phyloP scores from a whole-genome alignment of 495 filamentous ascomycete species.

The Jackrogersella minutella region DNA sequence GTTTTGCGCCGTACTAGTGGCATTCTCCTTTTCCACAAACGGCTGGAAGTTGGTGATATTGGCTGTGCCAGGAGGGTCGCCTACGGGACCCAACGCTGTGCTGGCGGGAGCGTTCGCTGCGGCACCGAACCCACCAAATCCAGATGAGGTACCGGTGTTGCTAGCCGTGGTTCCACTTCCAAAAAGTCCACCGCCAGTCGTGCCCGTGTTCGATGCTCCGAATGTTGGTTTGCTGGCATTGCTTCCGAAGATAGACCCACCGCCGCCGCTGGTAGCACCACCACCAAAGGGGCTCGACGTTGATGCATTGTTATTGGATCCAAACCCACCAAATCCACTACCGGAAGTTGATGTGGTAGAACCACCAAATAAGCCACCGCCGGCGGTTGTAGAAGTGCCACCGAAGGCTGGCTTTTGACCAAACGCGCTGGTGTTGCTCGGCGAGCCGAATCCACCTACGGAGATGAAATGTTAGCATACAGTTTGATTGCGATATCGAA shows the following conservation, averaged over 20 bases:
- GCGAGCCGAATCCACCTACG: constrained; percentile 43
- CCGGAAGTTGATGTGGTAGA: constrained; percentile 45
- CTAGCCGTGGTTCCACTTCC: constrained; percentile 46
- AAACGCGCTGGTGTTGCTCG: constrained; percentile 57
- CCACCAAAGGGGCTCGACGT: constrained; percentile 58
- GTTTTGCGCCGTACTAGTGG: constrained; percentile 60
- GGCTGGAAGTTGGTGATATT: constrained; percentile 73
- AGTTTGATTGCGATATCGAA: neutral
- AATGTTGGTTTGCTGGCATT: constrained; percentile 49
- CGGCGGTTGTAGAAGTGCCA: constrained; percentile 33
- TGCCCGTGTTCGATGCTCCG: constrained; percentile 55
- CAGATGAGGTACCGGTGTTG: constrained; percentile 45
- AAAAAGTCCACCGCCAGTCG: constrained; percentile 58
- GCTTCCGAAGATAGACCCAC: constrained; percentile 50
- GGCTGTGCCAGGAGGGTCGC: constrained; percentile 73
- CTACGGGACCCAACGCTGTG: constrained; percentile 61
- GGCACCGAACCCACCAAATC: constrained; percentile 56
- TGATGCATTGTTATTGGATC: constrained; percentile 52
- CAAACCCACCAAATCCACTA: constrained; percentile 57
- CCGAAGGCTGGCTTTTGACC: constrained; percentile 51
- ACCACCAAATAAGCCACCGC: constrained; percentile 40
- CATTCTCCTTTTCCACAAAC: constrained; percentile 81
- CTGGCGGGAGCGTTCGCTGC: constrained; percentile 49
- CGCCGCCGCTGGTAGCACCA: constrained; percentile 44
- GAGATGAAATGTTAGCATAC: constrained; percentile 33